phyloP scores from a whole-genome alignment of 1,284 basidiomycete genomes.

The Earliella scabrosa region DNA sequence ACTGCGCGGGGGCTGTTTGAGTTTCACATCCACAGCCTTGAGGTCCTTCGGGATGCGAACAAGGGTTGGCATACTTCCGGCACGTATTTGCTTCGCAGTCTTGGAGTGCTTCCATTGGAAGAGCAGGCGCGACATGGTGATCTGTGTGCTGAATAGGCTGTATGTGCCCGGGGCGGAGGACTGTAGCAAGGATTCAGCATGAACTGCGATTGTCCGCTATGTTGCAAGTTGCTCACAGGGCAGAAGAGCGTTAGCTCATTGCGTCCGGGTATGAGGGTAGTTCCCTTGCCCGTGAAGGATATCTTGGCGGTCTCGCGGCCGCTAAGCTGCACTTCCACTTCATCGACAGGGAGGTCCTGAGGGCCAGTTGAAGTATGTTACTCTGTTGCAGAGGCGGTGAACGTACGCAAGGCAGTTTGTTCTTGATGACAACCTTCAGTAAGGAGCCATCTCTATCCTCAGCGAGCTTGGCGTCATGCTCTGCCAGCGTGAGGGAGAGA shows the following conservation, averaged over 20 bases:
- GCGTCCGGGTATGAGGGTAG: constrained; percentile 54
- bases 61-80: constrained; percentile 57
- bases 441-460: constrained; percentile 67
- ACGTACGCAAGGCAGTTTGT: constrained; percentile 76
- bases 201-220: neutral
- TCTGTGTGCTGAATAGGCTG: constrained; percentile 61
- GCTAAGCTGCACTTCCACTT: constrained; percentile 52
- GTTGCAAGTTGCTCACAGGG: constrained; percentile 52
- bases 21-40: constrained; percentile 59
- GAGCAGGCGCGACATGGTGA: constrained; percentile 58
- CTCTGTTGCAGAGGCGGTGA: too few species aligned
- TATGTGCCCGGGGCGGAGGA: constrained; percentile 67
- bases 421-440: constrained; percentile 60
- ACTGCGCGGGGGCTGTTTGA: constrained; percentile 68
- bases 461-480: constrained; percentile 48
- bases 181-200: constrained; percentile 40
- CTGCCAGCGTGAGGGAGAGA: constrained; percentile 53
- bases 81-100: constrained; percentile 40
- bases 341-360: constrained; percentile 53
- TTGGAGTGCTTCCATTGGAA: constrained; percentile 59
- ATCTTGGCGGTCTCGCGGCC: constrained; percentile 64
- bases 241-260: constrained; percentile 65
- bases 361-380: constrained; percentile 16
- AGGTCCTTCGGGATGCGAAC: constrained; percentile 64
- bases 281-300: constrained; percentile 45